These are phyloP conservation scores for Salix brachista DNA, from an alignment of 345 rosid genomes.

Conservation along the genomic window DNA sequence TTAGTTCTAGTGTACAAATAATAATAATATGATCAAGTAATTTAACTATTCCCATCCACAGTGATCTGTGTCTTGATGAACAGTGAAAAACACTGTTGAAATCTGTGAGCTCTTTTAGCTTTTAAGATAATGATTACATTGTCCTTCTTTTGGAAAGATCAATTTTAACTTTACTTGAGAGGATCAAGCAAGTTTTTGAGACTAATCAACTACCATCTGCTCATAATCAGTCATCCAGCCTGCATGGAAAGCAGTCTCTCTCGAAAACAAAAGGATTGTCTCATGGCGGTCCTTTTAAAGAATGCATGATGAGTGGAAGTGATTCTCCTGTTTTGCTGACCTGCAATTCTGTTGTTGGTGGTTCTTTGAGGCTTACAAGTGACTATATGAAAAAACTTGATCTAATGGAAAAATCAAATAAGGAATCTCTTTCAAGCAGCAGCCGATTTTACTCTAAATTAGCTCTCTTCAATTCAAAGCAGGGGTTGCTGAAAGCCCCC, in stretches of 20 bases:
- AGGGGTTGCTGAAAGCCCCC: slow-evolving; percentile 31
- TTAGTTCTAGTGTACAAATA: no score
- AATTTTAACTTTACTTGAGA: slow-evolving; percentile 49
- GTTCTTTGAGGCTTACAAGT: slow-evolving; percentile 33
- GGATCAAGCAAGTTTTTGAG: slow-evolving; percentile 39
- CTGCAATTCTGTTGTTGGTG: slow-evolving; percentile 28
- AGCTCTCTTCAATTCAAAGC: slow-evolving; percentile 31
- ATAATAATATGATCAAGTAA: no score
- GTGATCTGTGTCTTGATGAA: no score
- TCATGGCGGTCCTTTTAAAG: slow-evolving; percentile 39
- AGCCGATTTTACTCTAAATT: slow-evolving; percentile 33
- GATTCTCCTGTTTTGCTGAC: slow-evolving; percentile 30
- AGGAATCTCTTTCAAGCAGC: slow-evolving; percentile 18
- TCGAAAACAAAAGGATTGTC: slow-evolving; percentile 29
- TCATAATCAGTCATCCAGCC: slow-evolving; percentile 14
- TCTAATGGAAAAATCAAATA: slow-evolving; percentile 15
- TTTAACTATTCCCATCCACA: neutral
- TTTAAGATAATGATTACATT: slow-evolving; percentile 13
- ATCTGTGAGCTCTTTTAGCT: no score
- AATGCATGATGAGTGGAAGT: slow-evolving; percentile 34
- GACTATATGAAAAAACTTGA: slow-evolving; percentile 19
- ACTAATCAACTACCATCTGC: slow-evolving; percentile 13
- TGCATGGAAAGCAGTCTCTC: slow-evolving; percentile 19
- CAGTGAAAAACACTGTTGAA: no score
- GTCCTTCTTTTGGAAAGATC: slow-evolving; percentile 55